Evolutionary conservation across 164 flowering plant species (phyloP), one percentile per base, ranked within the genome.

Genomic region (Nymphaea thermarum): DNA sequence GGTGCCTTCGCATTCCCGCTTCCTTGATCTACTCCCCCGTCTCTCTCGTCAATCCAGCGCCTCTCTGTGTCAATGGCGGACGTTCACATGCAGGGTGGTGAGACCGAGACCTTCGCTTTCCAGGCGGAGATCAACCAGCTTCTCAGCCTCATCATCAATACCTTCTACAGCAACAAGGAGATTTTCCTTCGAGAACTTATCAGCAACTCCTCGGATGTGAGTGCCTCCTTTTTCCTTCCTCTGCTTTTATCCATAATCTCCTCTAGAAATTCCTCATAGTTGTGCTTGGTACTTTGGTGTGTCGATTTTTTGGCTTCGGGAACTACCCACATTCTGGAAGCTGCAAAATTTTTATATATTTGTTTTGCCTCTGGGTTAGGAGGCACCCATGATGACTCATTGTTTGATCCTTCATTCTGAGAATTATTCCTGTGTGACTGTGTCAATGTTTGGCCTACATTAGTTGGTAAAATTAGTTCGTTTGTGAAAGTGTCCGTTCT

Each of bases 121-220:
- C 73, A 71, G 69, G 73, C 73, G 62, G 73, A 71, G 69, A 71
- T 71, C 73, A 71, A 66, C 73, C 73, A 71, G 69, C 73, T 71
- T 61, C 73, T 71, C 62, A 71, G 73, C 18, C 65, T 71, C 11
- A 66, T 71, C 66, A 71, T 71, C 73, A 71, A 71, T 47, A 71
- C 73, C 41, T 71, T 71, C 65, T 71, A 71, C 73, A 71, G 73
- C 69, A 71, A 71, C 65, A 71, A 71, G 66, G 73, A 71, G 66
- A 71, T 71, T 5, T 71, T 71, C 66, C 73, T 71, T 11, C 69
- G 73, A 14, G 73, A 71, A 17, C 66, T 71, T 69, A 71, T 71
- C 62, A 71, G 73, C 73, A 71, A 71, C 66, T 60, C 73, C 2
- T 71, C 73, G 17, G 73, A 71, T 42, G 72, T 69, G 45, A 63